Base-by-base conservation (phyloP, 371 early-diverging fungal genomes). In the Chytridium lagenaria region DNA sequence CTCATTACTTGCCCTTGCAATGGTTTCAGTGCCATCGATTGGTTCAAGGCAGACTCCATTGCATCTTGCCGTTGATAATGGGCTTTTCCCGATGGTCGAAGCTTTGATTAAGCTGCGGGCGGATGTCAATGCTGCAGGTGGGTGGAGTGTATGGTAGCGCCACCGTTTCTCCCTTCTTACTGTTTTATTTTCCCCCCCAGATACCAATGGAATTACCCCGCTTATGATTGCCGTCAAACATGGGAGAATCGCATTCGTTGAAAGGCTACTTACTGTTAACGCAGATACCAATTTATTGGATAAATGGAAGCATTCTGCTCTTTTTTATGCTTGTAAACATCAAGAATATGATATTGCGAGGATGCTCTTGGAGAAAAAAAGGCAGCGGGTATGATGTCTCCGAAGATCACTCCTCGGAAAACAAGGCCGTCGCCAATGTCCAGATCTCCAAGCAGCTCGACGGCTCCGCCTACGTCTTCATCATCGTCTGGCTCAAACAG, bases 71-170 rank as follows among this genome's bases (percentile, higher is more conserved):
- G 63, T 63, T 33, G 63, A 63, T 15, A 22, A 63, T 63, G 63
- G 22, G 10, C 34, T 26, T 3, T 15, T 15, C 3, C 12, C 37
- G 15, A 36, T 63, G 30, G 63, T 63, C 5, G 63, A 63, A 36
- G 63, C 37, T 5, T 36, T 63, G 33, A 28, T 63, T 36, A 63
- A 63, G 37, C 63, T 63, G 31, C 63, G 33, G 19, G 63, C 63
- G 30, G 63, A 63, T 63, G 63, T 63, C 12, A 63, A 63, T 36
- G 26, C 33, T 12, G 34, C 23, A 15, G 63, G 57, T 57, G 7
- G 5, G 57, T 30, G 5, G 30, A 57, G 57, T 7, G 10, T 57
- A 57, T 57, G 22, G 26, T 15, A 57, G 57, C 10, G 44, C 12
- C n/a, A n/a, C n/a, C n/a, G n/a, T n/a, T n/a, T n/a, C n/a, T n/a